phyloP scores from a whole-genome alignment of 768 basidiomycete genomes.

The Podaxis carcinomalis region DNA sequence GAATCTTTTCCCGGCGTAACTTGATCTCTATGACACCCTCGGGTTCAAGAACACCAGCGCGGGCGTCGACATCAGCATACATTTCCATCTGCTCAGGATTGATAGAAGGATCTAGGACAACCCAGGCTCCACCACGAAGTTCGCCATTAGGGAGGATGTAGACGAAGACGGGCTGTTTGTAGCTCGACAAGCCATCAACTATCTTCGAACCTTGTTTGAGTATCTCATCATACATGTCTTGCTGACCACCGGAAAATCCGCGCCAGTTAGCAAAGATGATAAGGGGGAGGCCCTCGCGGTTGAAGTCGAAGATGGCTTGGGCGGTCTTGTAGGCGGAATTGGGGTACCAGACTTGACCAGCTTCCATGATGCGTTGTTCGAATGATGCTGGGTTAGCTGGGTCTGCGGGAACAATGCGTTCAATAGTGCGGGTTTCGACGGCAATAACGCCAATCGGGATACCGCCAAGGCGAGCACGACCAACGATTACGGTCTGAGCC shows the following conservation, averaged over 20 bases:
- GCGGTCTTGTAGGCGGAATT: constrained; percentile 99
- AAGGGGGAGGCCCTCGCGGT: constrained; percentile 92
- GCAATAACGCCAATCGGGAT: constrained; percentile 98
- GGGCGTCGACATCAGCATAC: constrained; percentile 95
- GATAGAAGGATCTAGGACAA: constrained; percentile 97
- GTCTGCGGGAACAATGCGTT: constrained; percentile 94
- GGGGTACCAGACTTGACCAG: constrained; percentile 99
- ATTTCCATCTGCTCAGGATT: constrained; percentile 98
- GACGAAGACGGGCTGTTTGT: constrained; percentile 97
- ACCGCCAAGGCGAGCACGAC: constrained; percentile 92
- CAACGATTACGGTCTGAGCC: constrained; percentile 98
- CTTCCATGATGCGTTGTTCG: constrained; percentile 98
- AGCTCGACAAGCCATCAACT: constrained; percentile 94
- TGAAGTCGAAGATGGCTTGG: constrained; percentile 98
- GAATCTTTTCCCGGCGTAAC: constrained; percentile 92
- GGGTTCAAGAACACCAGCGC: constrained; percentile 94
- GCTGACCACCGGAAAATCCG: constrained; percentile 99
- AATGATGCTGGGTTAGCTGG: constrained; percentile 96
- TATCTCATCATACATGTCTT: constrained; percentile 98
- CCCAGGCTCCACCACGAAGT: constrained; percentile 98
- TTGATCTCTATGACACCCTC: constrained; percentile 98
- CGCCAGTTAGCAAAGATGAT: constrained; percentile 99
- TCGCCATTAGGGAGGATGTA: constrained; percentile 99
- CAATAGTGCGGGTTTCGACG: constrained; percentile 95
- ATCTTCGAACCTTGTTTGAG: constrained; percentile 98